These are phyloP conservation scores for Asterella californica DNA, from an alignment of 225 moss, liverwort and hornwort species.

Conservation along the genomic window DNA sequence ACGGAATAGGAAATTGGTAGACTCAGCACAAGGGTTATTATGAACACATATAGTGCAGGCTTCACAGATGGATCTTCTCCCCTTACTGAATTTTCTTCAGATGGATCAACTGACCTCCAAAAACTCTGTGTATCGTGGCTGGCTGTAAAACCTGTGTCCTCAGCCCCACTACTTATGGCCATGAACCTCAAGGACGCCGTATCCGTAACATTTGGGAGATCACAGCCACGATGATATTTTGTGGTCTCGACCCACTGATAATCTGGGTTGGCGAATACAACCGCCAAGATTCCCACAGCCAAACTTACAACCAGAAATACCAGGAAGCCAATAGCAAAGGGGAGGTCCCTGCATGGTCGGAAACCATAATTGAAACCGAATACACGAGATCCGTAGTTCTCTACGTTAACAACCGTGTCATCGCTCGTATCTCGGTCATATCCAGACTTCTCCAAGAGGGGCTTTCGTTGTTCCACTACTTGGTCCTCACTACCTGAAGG, in stretches of 20 bases:
- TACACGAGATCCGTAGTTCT: slow-evolving; percentile 32
- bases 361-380: slow-evolving; percentile 68
- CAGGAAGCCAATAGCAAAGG: slow-evolving; percentile 53
- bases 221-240: slow-evolving; percentile 52
- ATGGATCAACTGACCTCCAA: slow-evolving; percentile 10
- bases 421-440: slow-evolving; percentile 30
- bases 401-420: slow-evolving; percentile 36
- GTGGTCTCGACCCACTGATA: slow-evolving; percentile 42
- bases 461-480: slow-evolving; percentile 43
- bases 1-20: slow-evolving; percentile 49
- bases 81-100: background rate
- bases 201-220: slow-evolving; percentile 22
- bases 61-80: slow-evolving; percentile 15
- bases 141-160: background rate
- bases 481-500: slow-evolving; percentile 40
- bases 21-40: slow-evolving; percentile 45
- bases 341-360: slow-evolving; percentile 64
- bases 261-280: slow-evolving; percentile 52
- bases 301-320: slow-evolving; percentile 52
- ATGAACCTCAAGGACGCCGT: background rate
- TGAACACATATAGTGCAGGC: slow-evolving; percentile 25
- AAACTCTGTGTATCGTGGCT: background rate
- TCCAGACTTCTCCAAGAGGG: slow-evolving; percentile 54
- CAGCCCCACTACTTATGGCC: slow-evolving; percentile 3
- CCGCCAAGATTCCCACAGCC: slow-evolving; percentile 67